Conservation (phyloP, 208 protist species). For the Crithidia sp. region DNA sequence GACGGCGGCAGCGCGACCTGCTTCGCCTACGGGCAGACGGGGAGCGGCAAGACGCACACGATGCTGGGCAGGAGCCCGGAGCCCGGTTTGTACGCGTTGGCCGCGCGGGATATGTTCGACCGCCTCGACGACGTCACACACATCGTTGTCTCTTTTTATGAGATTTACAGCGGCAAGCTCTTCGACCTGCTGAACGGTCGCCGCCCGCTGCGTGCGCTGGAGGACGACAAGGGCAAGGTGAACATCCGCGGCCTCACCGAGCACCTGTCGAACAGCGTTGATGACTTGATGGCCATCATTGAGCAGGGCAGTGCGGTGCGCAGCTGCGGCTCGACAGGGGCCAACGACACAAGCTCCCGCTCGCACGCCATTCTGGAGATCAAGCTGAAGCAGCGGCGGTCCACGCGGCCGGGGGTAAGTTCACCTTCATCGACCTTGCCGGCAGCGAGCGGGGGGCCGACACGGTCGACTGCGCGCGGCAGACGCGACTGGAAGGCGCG, state of each 20-base stretch:
- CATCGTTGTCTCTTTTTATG: constrained; percentile 76
- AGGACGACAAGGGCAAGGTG: constrained; percentile 69
- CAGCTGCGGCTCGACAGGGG: constrained; percentile 90
- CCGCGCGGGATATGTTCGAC: constrained; percentile 72
- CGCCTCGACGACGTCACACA: constrained; percentile 40
- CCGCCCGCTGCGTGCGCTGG: constrained; percentile 59
- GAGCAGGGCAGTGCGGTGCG: constrained; percentile 81
- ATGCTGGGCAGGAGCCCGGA: constrained; percentile 80
- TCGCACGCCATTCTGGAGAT: constrained; percentile 96
- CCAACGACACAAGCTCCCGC: constrained; percentile 94
- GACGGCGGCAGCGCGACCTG: constrained; percentile 71
- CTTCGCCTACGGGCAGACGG: constrained; percentile 94
- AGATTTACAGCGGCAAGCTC: constrained; percentile 87
- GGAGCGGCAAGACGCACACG: constrained; percentile 93
- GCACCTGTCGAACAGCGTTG: constrained; percentile 50
- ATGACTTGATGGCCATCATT: constrained; percentile 75
- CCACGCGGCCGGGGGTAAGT: constrained; percentile 42
- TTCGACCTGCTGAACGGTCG: constrained; percentile 79
- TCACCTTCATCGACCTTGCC: constrained; percentile 93
- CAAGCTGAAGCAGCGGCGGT: constrained; percentile 35
- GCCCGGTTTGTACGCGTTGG: constrained; percentile 75
- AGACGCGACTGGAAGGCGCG: constrained; percentile 87
- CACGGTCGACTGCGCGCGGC: constrained; percentile 78
- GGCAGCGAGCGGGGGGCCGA: constrained; percentile 91
- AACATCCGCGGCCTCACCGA: constrained; percentile 74